Conservation (phyloP, 148 eudicot species). For the Fagopyrum esculentum region DNA sequence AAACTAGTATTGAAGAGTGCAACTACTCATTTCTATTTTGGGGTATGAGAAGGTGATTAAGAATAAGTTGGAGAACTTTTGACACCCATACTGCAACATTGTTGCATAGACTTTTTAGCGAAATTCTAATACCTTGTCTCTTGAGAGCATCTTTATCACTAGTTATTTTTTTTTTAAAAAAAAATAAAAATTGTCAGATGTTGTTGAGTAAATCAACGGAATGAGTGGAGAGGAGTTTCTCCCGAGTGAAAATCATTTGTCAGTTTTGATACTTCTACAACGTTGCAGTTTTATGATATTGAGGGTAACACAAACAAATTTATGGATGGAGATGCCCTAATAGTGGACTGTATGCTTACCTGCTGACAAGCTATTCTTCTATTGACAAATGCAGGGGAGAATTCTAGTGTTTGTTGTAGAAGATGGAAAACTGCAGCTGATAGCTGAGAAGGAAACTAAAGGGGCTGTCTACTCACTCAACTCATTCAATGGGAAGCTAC, state of each 20-base stretch:
- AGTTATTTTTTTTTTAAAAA: too few relatives aligned
- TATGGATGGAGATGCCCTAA: too few relatives aligned
- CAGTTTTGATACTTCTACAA: too few relatives aligned
- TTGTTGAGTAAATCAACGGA: too few relatives aligned
- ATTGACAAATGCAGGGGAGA: conserved; percentile 51
- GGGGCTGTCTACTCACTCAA: conserved; percentile 90
- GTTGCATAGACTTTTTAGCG: neutral
- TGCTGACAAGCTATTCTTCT: neutral
- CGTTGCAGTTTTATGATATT: too few relatives aligned
- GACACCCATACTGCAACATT: neutral
- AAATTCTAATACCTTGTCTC: neutral
- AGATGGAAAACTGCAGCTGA: conserved; percentile 83
- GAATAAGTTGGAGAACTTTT: neutral
- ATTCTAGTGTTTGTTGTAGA: conserved; percentile 77
- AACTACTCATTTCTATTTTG: neutral
- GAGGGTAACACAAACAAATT: too few relatives aligned
- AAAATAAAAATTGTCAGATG: too few relatives aligned
- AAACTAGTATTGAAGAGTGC: neutral
- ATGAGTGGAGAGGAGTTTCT: too few relatives aligned
- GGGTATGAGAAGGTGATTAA: neutral
- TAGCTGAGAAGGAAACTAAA: conserved; percentile 94
- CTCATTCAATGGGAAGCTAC: conserved; percentile 88
- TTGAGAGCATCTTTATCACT: too few relatives aligned
- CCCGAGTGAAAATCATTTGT: too few relatives aligned
- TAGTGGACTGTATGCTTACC: neutral